Base-by-base conservation (phyloP, 306 rosid species). In the Citrullus mucosospermus region DNA sequence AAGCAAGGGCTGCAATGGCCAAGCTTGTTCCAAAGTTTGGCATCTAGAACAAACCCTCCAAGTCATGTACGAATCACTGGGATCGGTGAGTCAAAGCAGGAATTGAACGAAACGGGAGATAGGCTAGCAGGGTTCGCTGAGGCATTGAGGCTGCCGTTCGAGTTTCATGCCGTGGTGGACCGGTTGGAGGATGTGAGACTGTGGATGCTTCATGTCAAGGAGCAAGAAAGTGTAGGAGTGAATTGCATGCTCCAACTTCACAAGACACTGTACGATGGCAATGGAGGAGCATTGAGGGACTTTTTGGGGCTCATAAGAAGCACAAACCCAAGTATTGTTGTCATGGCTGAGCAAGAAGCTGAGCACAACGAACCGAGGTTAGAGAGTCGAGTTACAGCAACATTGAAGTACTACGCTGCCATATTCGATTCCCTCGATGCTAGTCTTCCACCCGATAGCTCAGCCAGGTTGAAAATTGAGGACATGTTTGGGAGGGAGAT, bases 121-220 rank as follows among this genome's bases (percentile, higher is more conserved):
- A 86, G 99, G 14, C 91, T 96, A 3, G 85, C 98, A 0, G 96
- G 93, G 4, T 91, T 96, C 12, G 99, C 99, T 0, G 93, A 89
- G 62, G 91, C 93, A 1, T 75, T 96, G 60, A 90, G 89, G 87
- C 84, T 96, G 16, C 98, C 98, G 17, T 96, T 96, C 1, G 98
- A 92, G 88, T 96, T 96, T 36, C 99, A 93, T 53, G 91, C 97
- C 0, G 99, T 96, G 2, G 99, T 96, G 68, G 99, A 96, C 81
- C 88, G 99, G 74, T 88, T 96, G 28, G 99, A 96, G 78, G 99
- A 96, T 51, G 99, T 96, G 76, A 88, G 99, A 78, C 89, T 96
- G 14, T 96, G 99, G 99, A 96, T 96, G 99, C 98, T 96, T 78
- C 98, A 93, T 79, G 98, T 96, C 63, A 96, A 93, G 92, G 96